Evolutionary conservation across 2,329 filamentous ascomycete genomes (phyloP).

Genomic region (Nemania sp.): DNA sequence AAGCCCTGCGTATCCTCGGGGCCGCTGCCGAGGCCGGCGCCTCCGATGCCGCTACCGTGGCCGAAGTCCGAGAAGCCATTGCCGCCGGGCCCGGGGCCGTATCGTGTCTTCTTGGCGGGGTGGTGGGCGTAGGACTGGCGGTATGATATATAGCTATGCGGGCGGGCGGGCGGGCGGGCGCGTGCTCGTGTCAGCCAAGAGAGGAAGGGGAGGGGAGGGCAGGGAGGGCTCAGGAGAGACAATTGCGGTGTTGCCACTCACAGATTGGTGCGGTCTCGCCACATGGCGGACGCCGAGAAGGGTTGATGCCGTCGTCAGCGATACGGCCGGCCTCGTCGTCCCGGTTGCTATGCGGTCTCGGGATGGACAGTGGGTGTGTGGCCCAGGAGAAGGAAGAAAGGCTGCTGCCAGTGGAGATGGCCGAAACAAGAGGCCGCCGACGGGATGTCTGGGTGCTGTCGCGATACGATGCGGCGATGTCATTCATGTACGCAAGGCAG

Average conservation of each 20-base stretch:
- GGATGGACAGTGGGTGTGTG: background rate
- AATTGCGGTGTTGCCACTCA: slow-evolving; percentile 53
- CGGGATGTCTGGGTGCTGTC: slow-evolving; percentile 18
- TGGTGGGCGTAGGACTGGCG: slow-evolving; percentile 98
- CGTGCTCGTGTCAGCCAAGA: slow-evolving; percentile 14
- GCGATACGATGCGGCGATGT: slow-evolving; percentile 1
- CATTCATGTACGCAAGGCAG: slow-evolving; percentile 6
- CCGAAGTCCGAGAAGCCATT: slow-evolving; percentile 66
- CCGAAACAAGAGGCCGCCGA: slow-evolving; percentile 1
- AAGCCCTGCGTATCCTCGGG: slow-evolving; percentile 72
- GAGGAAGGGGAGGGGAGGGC: background rate
- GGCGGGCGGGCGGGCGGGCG: too few species aligned
- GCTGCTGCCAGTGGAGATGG: background rate
- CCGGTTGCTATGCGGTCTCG: slow-evolving; percentile 16
- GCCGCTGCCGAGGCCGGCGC: slow-evolving; percentile 44
- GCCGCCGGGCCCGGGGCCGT: slow-evolving; percentile 56
- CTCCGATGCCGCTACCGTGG: slow-evolving; percentile 57
- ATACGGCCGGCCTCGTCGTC: slow-evolving; percentile 13
- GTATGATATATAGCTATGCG: slow-evolving; percentile 90
- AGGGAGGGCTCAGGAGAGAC: background rate
- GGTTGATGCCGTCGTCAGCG: slow-evolving; percentile 34
- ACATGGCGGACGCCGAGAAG: slow-evolving; percentile 73
- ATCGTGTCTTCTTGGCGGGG: slow-evolving; percentile 81
- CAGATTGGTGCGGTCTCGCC: slow-evolving; percentile 99
- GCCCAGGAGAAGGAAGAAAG: background rate